phyloP scores from a whole-genome alignment of 495 filamentous ascomycete species.

The Xylaria telfairii region DNA sequence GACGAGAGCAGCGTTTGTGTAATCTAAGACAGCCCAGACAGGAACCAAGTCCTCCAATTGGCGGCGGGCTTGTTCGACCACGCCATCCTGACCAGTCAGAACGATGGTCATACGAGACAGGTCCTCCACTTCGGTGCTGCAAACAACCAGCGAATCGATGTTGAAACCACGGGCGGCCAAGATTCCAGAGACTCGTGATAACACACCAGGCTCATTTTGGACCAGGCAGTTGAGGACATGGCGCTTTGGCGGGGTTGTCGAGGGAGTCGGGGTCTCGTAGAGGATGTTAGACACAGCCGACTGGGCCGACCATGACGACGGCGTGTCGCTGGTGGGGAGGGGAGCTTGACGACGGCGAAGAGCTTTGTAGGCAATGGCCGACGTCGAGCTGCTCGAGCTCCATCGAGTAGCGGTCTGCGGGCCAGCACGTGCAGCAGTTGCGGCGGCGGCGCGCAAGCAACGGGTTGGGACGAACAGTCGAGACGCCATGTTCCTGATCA shows the following conservation, averaged over 20 bases:
- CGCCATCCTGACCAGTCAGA: conserved; percentile 91
- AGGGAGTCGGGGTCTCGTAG: conserved; percentile 93
- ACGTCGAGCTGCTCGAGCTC: conserved; percentile 71
- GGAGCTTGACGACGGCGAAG: conserved; percentile 86
- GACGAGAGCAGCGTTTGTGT: conserved; percentile 89
- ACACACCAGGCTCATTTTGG: conserved; percentile 97
- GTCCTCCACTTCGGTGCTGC: conserved; percentile 97
- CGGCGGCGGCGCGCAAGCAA: conserved; percentile 39
- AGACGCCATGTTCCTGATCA: conserved; percentile 52
- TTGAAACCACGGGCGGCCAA: conserved; percentile 97
- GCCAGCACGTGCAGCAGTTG: conserved; percentile 25
- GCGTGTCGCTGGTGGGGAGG: conserved; percentile 75
- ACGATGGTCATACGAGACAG: conserved; percentile 99
- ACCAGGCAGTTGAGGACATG: conserved; percentile 98
- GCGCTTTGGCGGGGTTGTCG: conserved; percentile 82
- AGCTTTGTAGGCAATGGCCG: conserved; percentile 96
- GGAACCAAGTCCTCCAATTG: conserved; percentile 97
- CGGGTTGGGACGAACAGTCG: conserved; percentile 47
- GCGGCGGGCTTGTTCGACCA: conserved; percentile 94
- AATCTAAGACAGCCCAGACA: conserved; percentile 97
- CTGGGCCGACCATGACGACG: conserved; percentile 88
- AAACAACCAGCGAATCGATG: conserved; percentile 97
- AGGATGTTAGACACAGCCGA: conserved; percentile 97
- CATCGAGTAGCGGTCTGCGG: conserved; percentile 37
- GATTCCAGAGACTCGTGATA: conserved; percentile 95